Evolutionary conservation across 371 early-diverging fungal species (phyloP).

Genomic region (Mucor indicus): DNA sequence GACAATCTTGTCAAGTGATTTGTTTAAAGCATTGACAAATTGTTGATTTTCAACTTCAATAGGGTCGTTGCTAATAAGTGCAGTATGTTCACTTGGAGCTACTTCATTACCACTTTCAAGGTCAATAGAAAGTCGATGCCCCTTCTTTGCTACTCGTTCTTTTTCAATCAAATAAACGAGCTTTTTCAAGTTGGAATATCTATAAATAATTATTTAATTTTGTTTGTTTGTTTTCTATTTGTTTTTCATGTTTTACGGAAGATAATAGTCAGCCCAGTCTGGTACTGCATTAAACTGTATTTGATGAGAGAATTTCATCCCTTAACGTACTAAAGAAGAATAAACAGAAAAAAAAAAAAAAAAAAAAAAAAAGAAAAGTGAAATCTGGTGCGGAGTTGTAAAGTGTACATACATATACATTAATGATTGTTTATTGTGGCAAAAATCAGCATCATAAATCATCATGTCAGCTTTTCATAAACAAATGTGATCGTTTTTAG

Average conservation of each 20-base stretch:
- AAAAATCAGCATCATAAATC: no score
- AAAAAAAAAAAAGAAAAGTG: conserved; percentile 1
- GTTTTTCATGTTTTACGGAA: conserved; percentile 47
- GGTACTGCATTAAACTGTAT: conserved; percentile 88
- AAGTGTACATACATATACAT: no score
- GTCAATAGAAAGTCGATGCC: conserved; percentile 21
- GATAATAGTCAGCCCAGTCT: conserved; percentile 85
- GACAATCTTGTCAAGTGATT: conserved; percentile 76
- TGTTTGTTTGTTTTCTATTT: background rate
- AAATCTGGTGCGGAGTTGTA: no score
- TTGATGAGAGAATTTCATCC: conserved; percentile 63
- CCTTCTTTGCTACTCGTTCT: conserved; percentile 57
- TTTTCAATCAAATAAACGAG: conserved; percentile 86
- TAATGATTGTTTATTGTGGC: no score
- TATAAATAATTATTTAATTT: conserved; percentile 19
- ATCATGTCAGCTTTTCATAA: no score
- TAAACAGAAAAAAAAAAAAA: conserved; percentile 4
- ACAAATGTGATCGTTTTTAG: no score
- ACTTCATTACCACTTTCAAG: conserved; percentile 17
- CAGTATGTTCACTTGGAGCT: conserved; percentile 39
- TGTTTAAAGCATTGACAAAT: conserved; percentile 71
- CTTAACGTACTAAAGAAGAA: background rate
- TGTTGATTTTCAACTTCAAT: conserved; percentile 49
- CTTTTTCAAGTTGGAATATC: conserved; percentile 89
- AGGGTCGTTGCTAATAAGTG: conserved; percentile 29